phyloP scores from a whole-genome alignment of 148 eudicot genomes.

The Rhododendron simsii region DNA sequence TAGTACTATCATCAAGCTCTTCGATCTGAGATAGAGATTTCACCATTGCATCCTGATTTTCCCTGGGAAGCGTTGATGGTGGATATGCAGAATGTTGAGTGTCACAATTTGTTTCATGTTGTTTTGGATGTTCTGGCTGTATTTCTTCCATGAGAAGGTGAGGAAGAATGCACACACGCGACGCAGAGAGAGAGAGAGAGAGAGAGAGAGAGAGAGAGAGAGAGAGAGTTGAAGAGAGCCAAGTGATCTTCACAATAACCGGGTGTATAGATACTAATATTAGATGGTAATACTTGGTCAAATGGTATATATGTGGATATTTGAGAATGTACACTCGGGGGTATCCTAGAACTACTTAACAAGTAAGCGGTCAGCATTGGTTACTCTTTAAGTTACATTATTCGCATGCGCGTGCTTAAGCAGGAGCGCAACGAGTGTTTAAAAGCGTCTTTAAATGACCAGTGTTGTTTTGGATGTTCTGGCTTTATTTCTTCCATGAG shows the following conservation, averaged over 20 bases:
- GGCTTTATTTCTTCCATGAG: background rate
- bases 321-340: too few species aligned
- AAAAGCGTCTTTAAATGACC: too few species aligned
- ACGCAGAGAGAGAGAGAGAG: background rate
- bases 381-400: too few species aligned
- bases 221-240: too few species aligned
- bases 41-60: background rate
- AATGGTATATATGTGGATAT: too few species aligned
- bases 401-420: too few species aligned
- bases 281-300: too few species aligned
- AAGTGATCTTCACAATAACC: too few species aligned
- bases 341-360: too few species aligned
- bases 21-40: background rate
- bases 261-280: too few species aligned
- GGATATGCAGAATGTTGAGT: background rate
- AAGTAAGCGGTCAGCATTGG: too few species aligned
- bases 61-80: background rate
- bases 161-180: background rate
- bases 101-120: background rate
- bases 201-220: background rate
- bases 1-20: background rate
- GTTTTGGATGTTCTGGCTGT: background rate
- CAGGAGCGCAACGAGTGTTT: too few species aligned
- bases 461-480: background rate
- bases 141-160: background rate